These are phyloP conservation scores for Ulmus americana DNA, from an alignment of 331 rosid genomes.

Conservation along the genomic window DNA sequence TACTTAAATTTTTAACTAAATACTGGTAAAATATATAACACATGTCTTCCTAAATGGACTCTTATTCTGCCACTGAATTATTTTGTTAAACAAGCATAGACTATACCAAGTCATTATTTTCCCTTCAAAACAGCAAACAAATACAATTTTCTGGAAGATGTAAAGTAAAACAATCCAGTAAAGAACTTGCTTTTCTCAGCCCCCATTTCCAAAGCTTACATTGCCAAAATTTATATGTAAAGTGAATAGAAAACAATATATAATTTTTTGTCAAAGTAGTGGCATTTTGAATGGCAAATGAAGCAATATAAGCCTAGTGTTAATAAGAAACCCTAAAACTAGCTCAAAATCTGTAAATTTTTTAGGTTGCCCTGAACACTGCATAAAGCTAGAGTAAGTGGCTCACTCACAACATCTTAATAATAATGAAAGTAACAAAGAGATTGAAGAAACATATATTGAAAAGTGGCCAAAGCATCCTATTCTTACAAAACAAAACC, in stretches of 20 bases:
- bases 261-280: too few relatives aligned
- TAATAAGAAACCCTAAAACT: constrained; percentile 3
- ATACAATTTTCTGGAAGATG: background rate
- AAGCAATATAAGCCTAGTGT: background rate
- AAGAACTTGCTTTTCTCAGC: constrained; percentile 2
- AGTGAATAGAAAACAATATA: background rate
- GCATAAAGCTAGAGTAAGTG: background rate
- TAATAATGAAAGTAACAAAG: background rate
- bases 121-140: background rate
- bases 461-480: background rate
- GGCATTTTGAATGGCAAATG: background rate
- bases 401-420: background rate
- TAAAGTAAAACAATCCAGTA: background rate
- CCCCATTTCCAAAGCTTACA: constrained; percentile 1
- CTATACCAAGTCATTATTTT: background rate
- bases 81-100: background rate
- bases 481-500: background rate
- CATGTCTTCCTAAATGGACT: too few relatives aligned
- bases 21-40: too few relatives aligned
- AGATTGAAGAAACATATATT: background rate
- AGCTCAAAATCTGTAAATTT: background rate
- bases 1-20: too few relatives aligned
- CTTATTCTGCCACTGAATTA: too few relatives aligned
- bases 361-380: background rate
- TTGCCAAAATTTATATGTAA: background rate